These are phyloP conservation scores for Colletotrichum siamense DNA, from an alignment of 2,329 filamentous ascomycete species.

Conservation along the genomic window DNA sequence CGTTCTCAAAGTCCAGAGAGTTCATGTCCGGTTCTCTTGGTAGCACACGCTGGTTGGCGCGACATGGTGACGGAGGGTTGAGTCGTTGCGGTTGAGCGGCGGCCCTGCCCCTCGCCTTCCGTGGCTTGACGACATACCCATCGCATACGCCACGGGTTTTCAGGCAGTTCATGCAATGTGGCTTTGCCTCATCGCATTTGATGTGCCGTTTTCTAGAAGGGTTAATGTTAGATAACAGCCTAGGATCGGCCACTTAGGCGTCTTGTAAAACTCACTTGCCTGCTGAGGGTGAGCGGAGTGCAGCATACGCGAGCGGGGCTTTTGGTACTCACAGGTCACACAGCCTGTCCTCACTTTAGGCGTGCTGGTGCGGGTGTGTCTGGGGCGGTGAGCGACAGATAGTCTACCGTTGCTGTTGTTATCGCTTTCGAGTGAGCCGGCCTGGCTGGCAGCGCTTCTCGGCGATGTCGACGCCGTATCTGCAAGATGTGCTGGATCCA, in stretches of 20 bases:
- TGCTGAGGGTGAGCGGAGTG: background rate
- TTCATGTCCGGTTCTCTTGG: constrained; percentile 17
- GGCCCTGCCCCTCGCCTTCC: background rate
- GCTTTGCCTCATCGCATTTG: constrained; percentile 48
- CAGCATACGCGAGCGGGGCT: background rate
- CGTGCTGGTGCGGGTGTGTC: constrained; percentile 22
- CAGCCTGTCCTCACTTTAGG: constrained; percentile 24
- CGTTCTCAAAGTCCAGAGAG: constrained; percentile 17
- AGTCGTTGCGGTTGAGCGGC: background rate
- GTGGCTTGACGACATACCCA: constrained; percentile 17
- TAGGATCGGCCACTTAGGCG: background rate
- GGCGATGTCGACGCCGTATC: constrained; percentile 10
- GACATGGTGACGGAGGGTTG: background rate
- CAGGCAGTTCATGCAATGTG: constrained; percentile 44
- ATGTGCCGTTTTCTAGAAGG: constrained; percentile 36
- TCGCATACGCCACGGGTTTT: constrained; percentile 23
- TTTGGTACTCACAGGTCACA: constrained; percentile 19
- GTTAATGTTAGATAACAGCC: background rate
- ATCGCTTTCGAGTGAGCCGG: constrained; percentile 4
- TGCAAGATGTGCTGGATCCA: constrained; percentile 12
- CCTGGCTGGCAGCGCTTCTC: background rate
- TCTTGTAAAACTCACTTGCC: constrained; percentile 14
- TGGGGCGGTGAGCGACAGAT: background rate
- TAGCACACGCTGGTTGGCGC: background rate
- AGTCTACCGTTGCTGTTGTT: background rate